Conservation (phyloP, 2,329 filamentous ascomycete genomes). For the Pestalotiopsis sp. region DNA sequence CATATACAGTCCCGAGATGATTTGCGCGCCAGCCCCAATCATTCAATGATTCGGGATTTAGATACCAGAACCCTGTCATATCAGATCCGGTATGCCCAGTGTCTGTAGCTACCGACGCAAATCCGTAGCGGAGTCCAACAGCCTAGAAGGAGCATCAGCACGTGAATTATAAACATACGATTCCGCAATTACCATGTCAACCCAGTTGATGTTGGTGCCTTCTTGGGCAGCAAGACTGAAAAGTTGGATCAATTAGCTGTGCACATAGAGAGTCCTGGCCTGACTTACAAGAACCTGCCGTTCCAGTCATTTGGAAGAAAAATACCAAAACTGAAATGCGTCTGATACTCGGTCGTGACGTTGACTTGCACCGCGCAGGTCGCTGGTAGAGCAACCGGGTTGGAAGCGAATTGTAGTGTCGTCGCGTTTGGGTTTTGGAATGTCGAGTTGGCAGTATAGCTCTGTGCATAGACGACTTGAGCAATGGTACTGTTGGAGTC, state of each 20-base stretch:
- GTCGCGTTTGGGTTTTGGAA: not conserved
- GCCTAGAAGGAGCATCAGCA: slow-evolving; percentile 42
- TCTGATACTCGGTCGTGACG: not conserved
- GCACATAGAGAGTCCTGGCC: slow-evolving; percentile 42
- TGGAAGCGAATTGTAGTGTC: not conserved
- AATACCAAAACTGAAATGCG: not conserved
- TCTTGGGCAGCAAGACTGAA: not conserved
- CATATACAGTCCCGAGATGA: slow-evolving; percentile 47
- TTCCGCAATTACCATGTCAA: not conserved
- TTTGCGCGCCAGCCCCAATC: slow-evolving; percentile 30
- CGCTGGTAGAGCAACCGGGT: not conserved
- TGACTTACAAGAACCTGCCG: slow-evolving; percentile 41
- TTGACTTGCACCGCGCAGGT: not conserved
- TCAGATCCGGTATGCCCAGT: slow-evolving; percentile 43
- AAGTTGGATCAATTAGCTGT: not conserved
- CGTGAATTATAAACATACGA: slow-evolving; percentile 34
- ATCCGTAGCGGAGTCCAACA: slow-evolving; percentile 32
- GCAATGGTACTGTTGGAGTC: not conserved
- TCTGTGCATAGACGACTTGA: not conserved
- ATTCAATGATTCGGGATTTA: slow-evolving; percentile 29
- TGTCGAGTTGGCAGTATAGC: not conserved
- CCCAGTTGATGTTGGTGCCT: not conserved
- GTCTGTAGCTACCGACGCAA: slow-evolving; percentile 42
- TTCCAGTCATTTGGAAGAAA: slow-evolving; percentile 29
- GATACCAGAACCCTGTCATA: slow-evolving; percentile 24